phyloP scores from a whole-genome alignment of 2,329 filamentous ascomycete genomes.

The Fusarium praegraminearum region DNA sequence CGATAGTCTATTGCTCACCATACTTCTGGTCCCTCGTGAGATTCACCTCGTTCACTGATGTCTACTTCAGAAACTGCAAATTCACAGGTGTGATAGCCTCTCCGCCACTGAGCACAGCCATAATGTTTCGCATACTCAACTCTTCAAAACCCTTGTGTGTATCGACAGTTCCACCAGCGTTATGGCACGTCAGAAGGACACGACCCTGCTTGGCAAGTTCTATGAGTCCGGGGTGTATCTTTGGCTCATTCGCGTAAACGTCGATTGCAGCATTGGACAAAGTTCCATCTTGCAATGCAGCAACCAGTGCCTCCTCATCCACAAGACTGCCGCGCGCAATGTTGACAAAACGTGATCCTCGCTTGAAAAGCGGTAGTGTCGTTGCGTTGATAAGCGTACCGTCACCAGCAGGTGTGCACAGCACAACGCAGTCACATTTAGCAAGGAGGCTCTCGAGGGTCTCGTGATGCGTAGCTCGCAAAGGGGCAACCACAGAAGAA shows the following conservation, averaged over 20 bases:
- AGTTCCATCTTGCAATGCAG: conserved; percentile 65
- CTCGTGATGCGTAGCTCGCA: conserved; percentile 63
- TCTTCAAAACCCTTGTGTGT: conserved; percentile 75
- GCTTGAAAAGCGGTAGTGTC: conserved; percentile 64
- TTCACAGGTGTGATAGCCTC: conserved; percentile 73
- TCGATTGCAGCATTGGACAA: conserved; percentile 70
- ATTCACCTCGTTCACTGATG: conserved; percentile 14
- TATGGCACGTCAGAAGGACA: conserved; percentile 74
- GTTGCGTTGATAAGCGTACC: conserved; percentile 61
- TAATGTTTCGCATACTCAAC: conserved; percentile 74
- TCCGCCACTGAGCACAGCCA: conserved; percentile 66
- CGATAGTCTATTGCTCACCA: conserved; percentile 1
- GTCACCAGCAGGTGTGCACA: conserved; percentile 67
- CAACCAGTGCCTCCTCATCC: conserved; percentile 72
- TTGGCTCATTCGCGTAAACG: conserved; percentile 72
- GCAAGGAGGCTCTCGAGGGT: conserved; percentile 65
- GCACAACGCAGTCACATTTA: conserved; percentile 69
- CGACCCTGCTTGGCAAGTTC: conserved; percentile 55
- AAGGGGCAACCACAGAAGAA: conserved; percentile 55
- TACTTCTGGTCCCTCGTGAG: background rate
- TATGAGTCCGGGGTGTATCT: conserved; percentile 61
- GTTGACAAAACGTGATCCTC: conserved; percentile 71
- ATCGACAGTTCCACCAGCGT: conserved; percentile 74
- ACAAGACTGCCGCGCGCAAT: conserved; percentile 74
- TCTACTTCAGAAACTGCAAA: conserved; percentile 60